phyloP scores from a whole-genome alignment of 805 yeast genomes.

The Saturnispora serradocipensis region DNA sequence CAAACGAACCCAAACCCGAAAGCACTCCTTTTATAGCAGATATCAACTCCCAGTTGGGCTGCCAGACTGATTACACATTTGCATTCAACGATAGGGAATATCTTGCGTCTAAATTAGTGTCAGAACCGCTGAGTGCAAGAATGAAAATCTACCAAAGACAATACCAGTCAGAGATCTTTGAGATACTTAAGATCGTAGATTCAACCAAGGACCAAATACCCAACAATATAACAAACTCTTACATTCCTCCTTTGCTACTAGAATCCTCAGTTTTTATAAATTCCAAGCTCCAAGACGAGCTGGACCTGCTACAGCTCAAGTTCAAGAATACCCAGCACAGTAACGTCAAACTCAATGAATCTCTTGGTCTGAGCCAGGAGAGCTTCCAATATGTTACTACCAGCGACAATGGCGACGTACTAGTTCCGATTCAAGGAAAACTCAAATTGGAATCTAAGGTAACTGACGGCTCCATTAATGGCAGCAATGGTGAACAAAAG shows the following conservation, averaged over 20 bases:
- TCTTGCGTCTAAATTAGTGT: not conserved
- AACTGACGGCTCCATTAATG: not conserved
- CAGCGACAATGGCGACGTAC: constrained; percentile 19
- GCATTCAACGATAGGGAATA: not conserved
- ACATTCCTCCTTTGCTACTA: not conserved
- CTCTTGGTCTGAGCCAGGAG: constrained; percentile 6
- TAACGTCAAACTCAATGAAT: not conserved
- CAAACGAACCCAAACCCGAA: not conserved
- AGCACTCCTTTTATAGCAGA: not conserved
- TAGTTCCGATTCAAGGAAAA: constrained; percentile 3
- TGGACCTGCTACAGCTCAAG: not conserved
- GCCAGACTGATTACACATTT: not conserved
- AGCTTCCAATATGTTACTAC: constrained; percentile 19
- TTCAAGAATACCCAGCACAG: not conserved
- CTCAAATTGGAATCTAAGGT: not conserved
- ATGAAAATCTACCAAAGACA: not conserved
- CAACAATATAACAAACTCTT: not conserved
- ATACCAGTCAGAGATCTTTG: not conserved
- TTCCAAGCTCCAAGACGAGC: not conserved
- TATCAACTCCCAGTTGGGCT: not conserved
- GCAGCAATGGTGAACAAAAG: not conserved
- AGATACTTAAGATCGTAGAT: constrained; percentile 1
- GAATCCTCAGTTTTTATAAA: not conserved
- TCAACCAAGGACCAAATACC: constrained; percentile 1
- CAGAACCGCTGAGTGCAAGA: not conserved